Evolutionary conservation across 805 yeast genomes (phyloP).

Genomic region (Ogataea corticis): DNA sequence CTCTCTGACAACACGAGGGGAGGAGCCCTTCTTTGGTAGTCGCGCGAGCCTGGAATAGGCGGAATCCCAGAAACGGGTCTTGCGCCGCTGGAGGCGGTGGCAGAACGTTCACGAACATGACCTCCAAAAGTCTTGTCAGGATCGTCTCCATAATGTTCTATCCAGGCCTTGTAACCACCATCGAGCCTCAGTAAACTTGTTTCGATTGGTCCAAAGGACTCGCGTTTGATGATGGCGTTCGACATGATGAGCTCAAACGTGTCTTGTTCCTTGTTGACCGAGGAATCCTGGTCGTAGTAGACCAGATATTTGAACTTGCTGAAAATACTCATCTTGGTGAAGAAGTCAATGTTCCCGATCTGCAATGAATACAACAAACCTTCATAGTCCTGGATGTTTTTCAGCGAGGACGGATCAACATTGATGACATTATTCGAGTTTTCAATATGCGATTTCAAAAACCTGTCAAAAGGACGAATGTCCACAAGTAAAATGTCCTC

Average conservation of each 20-base stretch:
- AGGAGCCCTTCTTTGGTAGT: slow-evolving; percentile 7
- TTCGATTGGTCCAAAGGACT: slow-evolving; percentile 11
- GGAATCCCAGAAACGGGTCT: slow-evolving; percentile 3
- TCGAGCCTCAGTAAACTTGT: slow-evolving; percentile 25
- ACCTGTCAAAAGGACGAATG: slow-evolving; percentile 37
- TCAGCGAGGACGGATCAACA: slow-evolving; percentile 39
- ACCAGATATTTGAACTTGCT: slow-evolving; percentile 37
- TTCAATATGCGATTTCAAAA: slow-evolving; percentile 37
- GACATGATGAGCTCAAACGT: slow-evolving; percentile 24
- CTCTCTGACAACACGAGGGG: slow-evolving; percentile 4
- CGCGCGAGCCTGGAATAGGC: slow-evolving; percentile 8
- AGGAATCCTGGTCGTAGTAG: slow-evolving; percentile 39
- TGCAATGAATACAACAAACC: slow-evolving; percentile 27
- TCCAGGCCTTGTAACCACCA: slow-evolving; percentile 51
- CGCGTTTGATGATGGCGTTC: slow-evolving; percentile 13
- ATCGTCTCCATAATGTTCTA: slow-evolving; percentile 32
- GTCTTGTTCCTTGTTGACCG: slow-evolving; percentile 31
- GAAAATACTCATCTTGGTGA: slow-evolving; percentile 34
- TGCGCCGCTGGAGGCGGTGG: not conserved
- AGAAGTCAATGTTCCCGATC: slow-evolving; percentile 33
- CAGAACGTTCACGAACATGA: slow-evolving; percentile 1
- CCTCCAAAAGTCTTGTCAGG: slow-evolving; percentile 21
- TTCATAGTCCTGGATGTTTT: slow-evolving; percentile 17
- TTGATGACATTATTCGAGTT: slow-evolving; percentile 37
- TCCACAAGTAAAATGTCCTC: slow-evolving; percentile 38